Evolutionary conservation across 768 basidiomycete species (phyloP), one percentile per base, ranked within the genome.

Genomic region (Amanita fuliginea): DNA sequence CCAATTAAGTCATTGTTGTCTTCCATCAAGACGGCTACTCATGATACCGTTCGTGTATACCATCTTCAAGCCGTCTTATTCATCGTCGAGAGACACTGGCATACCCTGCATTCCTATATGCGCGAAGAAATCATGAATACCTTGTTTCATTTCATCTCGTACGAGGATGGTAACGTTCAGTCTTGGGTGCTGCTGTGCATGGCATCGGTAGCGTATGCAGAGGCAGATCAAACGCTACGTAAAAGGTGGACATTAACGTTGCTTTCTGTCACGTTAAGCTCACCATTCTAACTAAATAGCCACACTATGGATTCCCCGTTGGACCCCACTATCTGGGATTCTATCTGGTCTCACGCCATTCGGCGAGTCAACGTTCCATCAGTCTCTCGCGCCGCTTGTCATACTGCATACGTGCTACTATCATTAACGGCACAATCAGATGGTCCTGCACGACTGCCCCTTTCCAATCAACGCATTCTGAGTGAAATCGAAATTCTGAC

Each of bases 121-220:
- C 82, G 81, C 54, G 65, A 68, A 40, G 71, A 76, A 2, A 68
- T 92, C 30, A 64, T 83, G 43, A 57, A 68, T 18, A 64, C 70
- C 1, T 72, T 93, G 24, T 58, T 81, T 9, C 73, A 77, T 42
- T 73, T 83, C 33, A 67, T 94, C 28, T 72, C 80, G 3, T 66
- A 74, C 22, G 81, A 86, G 35, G 85, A 92, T 43, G 58, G 71
- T 0, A 58, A 62, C 3, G 66, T 86, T 1, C 93, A 95, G 57
- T 82, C 81, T 2, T 97, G 93, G 94, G 72, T 82, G 1, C 87
- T 95, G 57, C 57, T 95, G 26, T 86, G 81, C 59, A 68, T 92
- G 37, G 83, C 86, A 11, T 78, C 86, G 6, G 72, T 95, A 33
- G 81, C 83, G 2, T 62, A 72, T 55, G 69, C 75, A 4, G 75